Percentiles rank a stretch among this genome's conserved stretches.
Evolutionary conservation across 352 stramenopile species (phyloP).

Genomic region (Aphanomyces invadans): DNA sequence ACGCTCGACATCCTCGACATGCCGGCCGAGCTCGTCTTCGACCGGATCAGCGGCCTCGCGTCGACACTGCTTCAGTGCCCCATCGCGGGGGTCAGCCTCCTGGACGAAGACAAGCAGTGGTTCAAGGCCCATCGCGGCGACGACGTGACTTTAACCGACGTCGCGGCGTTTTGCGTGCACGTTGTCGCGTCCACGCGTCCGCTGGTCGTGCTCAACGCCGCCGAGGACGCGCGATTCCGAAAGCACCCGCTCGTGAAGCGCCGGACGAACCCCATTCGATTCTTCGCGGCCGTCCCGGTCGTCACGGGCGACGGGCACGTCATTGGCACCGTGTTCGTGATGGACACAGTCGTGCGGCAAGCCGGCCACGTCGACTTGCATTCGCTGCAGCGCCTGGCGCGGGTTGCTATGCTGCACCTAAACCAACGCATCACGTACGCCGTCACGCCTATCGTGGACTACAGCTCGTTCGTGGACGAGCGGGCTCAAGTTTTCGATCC

Average conservation of each 20-base stretch:
- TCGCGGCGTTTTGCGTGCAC: slow-evolving; percentile 71
- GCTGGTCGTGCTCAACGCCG: slow-evolving; percentile 75
- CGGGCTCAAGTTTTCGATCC: not conserved
- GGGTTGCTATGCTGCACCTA: slow-evolving; percentile 16
- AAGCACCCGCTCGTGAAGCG: slow-evolving; percentile 78
- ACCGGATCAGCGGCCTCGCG: slow-evolving; percentile 77
- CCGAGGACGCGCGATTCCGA: slow-evolving; percentile 65
- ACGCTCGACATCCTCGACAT: slow-evolving; percentile 56
- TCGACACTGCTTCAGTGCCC: slow-evolving; percentile 84
- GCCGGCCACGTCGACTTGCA: not conserved
- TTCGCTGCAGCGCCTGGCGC: slow-evolving; percentile 6
- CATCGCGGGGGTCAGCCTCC: slow-evolving; percentile 74
- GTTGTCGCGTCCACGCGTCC: slow-evolving; percentile 78
- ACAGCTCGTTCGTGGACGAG: slow-evolving; percentile 16
- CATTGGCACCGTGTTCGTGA: slow-evolving; percentile 80
- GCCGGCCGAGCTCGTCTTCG: slow-evolving; percentile 74
- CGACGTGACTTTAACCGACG: slow-evolving; percentile 59
- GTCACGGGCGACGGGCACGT: slow-evolving; percentile 67
- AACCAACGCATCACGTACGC: not conserved
- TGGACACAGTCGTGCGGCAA: slow-evolving; percentile 30
- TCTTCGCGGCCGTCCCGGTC: slow-evolving; percentile 76
- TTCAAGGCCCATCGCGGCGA: slow-evolving; percentile 79
- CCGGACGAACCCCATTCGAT: slow-evolving; percentile 55
- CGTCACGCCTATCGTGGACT: slow-evolving; percentile 14
- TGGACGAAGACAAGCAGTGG: slow-evolving; percentile 83